Base-by-base conservation (phyloP, 2,329 filamentous ascomycete genomes). In the Alternaria angustiovoidea region DNA sequence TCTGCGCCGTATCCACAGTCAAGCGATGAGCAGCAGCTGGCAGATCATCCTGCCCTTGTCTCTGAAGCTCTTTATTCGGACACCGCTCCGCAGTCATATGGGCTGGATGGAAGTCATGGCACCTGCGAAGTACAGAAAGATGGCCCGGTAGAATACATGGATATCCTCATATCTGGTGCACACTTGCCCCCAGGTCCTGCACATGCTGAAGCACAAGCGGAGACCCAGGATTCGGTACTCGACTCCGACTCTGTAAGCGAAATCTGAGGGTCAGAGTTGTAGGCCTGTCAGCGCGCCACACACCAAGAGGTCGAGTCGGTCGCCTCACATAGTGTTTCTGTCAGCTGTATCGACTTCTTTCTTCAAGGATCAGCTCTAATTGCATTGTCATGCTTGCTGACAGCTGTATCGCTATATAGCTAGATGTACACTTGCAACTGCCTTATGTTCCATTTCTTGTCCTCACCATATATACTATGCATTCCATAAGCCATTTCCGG, bases 71-170 rank as follows among this genome's bases (percentile, higher is more conserved):
- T 67, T 9, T 67, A 65, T 30, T 38, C 18, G 16, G 54, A 57
- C 2, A 44, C 57, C 8, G 38, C 46, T 39, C 39, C 47, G 2
- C 30, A 51, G 26, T 51, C 63, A 2, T 72, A 71, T 34, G 64
- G 66, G 11, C 57, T 71, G n/a, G 61, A 63, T 5, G 62, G 61
- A 49, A 55, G 42, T 20, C 57, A 66, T 30, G 57, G 55, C 11
- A 39, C 26, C 11, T 6, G 51, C 18, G 52, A 65, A 24, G 26
- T 42, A 8, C 16, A 43, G 5, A 32, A 24, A 26, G 12, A 18
- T n/a, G 32, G 7, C 1, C 12, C 26, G 14, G n/a, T 39, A 16
- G 59, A 64, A 5, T 49, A 51, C 22, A 58, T 67, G 61, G 30
- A 34, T 20, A 51, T 63, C 7, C 49, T 67, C 9, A 54, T 41